Base-by-base conservation (phyloP, 345 rosid species). In the Dipteronia sinensis region DNA sequence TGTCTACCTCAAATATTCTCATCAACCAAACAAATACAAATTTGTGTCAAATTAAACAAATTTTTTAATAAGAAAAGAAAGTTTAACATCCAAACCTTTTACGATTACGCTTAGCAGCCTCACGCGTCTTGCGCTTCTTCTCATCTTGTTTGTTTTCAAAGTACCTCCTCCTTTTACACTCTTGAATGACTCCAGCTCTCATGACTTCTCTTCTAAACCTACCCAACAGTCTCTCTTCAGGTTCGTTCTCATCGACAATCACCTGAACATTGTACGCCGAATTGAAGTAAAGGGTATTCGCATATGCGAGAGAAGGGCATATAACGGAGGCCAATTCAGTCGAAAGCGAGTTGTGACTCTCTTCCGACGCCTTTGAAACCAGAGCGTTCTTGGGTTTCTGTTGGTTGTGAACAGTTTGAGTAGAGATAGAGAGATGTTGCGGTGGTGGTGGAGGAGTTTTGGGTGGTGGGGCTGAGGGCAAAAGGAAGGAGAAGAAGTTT, bases 151-250 rank as follows among this genome's bases (percentile, higher is more conserved):
- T 82, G 77, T 87, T 90, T 92, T 94, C 98, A 58, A 77, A 83
- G 86, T 75, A 89, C 76, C 86, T 88, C 82, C 94, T 86, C 11
- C 94, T 78, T 79, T 86, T 89, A 67, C 90, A 83, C 86, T 91
- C 97, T 82, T 90, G 98, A 56, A 94, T 89, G 16, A 94, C 85
- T 5, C 97, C 98, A 12, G 94, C 94, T 83, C 79, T 88, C 89
- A 91, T 80, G 20, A 91, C 97, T 79, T 94, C 94, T 47, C 96
- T 88, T 59, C 93, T 87, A 59, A 91, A 91, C 73, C 93, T 87
- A 53, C 83, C 84, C 83, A 91, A 75, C 15, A 93, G 82, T 83
- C 92, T 90, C 80, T 93, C 94, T 81, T 91, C 92, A 2, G 90
- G 88, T 79, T 95, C 98, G 64, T 89, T 85, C 29, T 93, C 97